Evolutionary conservation across 2,329 filamentous ascomycete genomes (phyloP).

Genomic region (Colletotrichum tamarilloi): DNA sequence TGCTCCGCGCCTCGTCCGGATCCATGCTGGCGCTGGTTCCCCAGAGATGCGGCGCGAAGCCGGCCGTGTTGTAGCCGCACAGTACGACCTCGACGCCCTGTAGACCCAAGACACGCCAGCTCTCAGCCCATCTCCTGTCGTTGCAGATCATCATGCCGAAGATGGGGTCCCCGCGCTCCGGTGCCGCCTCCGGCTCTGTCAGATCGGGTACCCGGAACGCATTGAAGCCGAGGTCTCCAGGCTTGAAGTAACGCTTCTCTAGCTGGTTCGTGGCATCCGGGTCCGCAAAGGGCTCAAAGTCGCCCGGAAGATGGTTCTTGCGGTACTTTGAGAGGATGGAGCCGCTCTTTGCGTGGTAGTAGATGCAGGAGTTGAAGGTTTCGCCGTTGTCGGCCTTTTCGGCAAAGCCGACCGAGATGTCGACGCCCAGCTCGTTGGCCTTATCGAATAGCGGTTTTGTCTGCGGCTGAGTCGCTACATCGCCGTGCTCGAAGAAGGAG

Average conservation of each 20-base stretch:
- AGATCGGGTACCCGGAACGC: conserved; percentile 63
- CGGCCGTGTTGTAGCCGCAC: conserved; percentile 61
- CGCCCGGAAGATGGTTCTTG: conserved; percentile 66
- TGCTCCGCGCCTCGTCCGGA: conserved; percentile 47
- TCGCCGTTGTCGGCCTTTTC: conserved; percentile 55
- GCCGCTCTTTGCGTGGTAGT: conserved; percentile 57
- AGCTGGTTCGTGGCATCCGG: conserved; percentile 63
- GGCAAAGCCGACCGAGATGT: conserved; percentile 64
- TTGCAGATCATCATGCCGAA: conserved; percentile 68
- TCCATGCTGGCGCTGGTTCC: conserved; percentile 46
- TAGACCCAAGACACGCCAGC: conserved; percentile 62
- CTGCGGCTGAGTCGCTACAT: conserved; percentile 52
- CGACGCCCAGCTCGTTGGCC: conserved; percentile 58
- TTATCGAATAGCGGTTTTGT: conserved; percentile 60
- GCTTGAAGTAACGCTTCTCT: conserved; percentile 66
- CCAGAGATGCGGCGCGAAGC: conserved; percentile 57
- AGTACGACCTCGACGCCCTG: conserved; percentile 48
- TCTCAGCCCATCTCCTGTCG: conserved; percentile 64
- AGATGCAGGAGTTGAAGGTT: conserved; percentile 60
- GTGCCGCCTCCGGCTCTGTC: conserved; percentile 45
- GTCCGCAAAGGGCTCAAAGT: conserved; percentile 60
- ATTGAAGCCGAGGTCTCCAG: conserved; percentile 63
- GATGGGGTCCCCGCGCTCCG: conserved; percentile 61
- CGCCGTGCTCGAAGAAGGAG: conserved; percentile 61
- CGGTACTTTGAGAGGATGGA: conserved; percentile 62